phyloP scores from a whole-genome alignment of 1,284 basidiomycete genomes.

The Leccinum huronense region DNA sequence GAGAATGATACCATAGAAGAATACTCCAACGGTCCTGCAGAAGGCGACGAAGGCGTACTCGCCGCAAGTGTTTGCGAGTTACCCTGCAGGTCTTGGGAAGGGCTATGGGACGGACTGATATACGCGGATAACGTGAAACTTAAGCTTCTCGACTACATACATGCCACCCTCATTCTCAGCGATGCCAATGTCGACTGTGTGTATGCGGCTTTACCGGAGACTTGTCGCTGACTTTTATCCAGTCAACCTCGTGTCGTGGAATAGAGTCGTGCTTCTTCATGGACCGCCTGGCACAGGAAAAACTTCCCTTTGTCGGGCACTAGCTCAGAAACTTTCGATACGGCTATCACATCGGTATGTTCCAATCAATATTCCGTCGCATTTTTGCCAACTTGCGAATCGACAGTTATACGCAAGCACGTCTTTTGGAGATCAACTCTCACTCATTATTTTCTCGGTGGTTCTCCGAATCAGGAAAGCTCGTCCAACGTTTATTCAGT shows the following conservation, averaged over 20 bases:
- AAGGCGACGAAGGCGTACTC: constrained; percentile 68
- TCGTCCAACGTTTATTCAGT: constrained; percentile 92
- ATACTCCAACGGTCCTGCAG: constrained; percentile 63
- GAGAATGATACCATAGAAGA: constrained; percentile 74
- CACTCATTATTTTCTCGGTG: constrained; percentile 95
- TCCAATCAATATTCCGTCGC: not conserved
- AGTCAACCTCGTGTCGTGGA: constrained; percentile 95
- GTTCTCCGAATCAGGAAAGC: constrained; percentile 99
- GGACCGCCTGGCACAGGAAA: constrained; percentile 99
- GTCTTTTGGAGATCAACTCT: constrained; percentile 95
- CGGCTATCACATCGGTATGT: constrained; percentile 77
- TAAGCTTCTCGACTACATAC: constrained; percentile 88
- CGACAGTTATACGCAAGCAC: constrained; percentile 77
- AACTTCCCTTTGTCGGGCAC: constrained; percentile 90
- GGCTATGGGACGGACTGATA: constrained; percentile 89
- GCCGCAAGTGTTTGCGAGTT: constrained; percentile 87
- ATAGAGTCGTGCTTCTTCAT: constrained; percentile 90
- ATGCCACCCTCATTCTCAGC: constrained; percentile 88
- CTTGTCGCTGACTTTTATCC: constrained; percentile 12
- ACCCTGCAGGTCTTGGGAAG: constrained; percentile 81
- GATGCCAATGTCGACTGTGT: constrained; percentile 85
- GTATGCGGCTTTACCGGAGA: constrained; percentile 30
- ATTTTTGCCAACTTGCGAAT: constrained; percentile 8
- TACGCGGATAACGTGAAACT: constrained; percentile 90
- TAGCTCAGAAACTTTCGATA: constrained; percentile 95